Base-by-base conservation (phyloP, 1,139 yeast genomes). In the Candida frijolesensis region DNA sequence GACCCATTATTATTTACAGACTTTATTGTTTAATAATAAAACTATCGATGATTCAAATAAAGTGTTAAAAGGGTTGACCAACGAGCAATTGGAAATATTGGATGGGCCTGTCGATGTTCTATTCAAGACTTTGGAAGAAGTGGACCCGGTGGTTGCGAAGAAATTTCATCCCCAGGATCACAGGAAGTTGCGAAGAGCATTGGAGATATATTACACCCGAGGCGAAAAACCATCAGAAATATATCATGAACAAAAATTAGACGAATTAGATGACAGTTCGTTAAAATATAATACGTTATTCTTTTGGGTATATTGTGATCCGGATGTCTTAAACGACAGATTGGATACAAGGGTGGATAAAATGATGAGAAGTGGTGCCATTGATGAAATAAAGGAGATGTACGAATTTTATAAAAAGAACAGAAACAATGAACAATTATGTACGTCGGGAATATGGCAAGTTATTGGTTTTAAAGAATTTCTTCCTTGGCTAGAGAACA, bases 391-490 rank as follows among this genome's bases (percentile, higher is more conserved):
- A 11, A 45, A 76, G 8, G 80, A 82, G 47, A 64, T 94, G 63
- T 84, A 78, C 60, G 61, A 67, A 0, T 72, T 67, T 38, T 86
- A 78, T 54, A 34, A 34, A 5, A 16, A 35, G 9, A 43, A 43
- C 15, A 51, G 59, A 27, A 40, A 51, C 0, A 60, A 54, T 18
- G 56, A 62, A 0, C 71, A 1, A 63, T 60, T 22, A 83, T 70
- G 83, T 50, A 86, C 89, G 47, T 72, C 81, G 49, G 98, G 99
- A 1, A 80, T 94, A 0, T 92, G 91, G 90, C 99, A 94, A 67
- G 97, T 90, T 1, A 91, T 94, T 60, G 99, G 99, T 1, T 94
- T 90, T 66, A 89, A 90, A 62, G 98, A 94, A 65, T 92, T 94
- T 63, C 65, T 91, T 38, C 96, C 96, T 0, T 92, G 91, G 87